Evolutionary conservation across 1,284 basidiomycete genomes (phyloP), one percentile per base, ranked within the genome.

Genomic region (Rhodofomes roseus): DNA sequence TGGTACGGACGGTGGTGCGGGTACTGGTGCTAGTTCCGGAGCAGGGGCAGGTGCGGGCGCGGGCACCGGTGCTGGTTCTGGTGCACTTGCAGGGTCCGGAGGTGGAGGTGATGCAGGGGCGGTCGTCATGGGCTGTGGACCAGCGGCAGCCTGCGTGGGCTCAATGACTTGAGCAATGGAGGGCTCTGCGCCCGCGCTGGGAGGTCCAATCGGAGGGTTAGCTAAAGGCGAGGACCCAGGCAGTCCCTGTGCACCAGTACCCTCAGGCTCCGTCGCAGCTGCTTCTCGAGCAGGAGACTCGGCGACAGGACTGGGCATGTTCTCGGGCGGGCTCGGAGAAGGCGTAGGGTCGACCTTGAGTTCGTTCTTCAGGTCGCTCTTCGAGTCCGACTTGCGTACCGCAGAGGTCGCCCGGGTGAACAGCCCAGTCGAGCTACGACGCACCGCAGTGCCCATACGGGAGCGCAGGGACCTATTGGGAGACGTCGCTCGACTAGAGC

Each of bases 361-460:
- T 20, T 69, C 71, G 40, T 53, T 63, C 65, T 70, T 72, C 27
- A 73, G 58, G 27, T 69, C 71, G 40, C 54, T 63, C 65, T 70
- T 72, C 27, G 72, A 71, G 27, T 65, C 64, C 2, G 71, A 66
- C 62, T 62, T 68, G 63, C 29, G 56, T 63, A 55, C 60, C 66
- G 27, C 50, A 22, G 71, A 71, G 55, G 63, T 65, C 52, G 51
- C 77, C 70, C 77, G 73, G 43, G 71, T 60, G 44, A 79, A 70
- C 23, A 84, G 70, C 6, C 77, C 71, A 0, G 80, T 77, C 2
- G 83, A 84, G 22, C 80, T 79, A 34, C 82, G 78, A 18, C 82
- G 80, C 67, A 83, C 74, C 56, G 75, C 75, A 53, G 75, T 76
- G 56, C 80, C 70, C 70, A 77, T 70, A 23, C 75, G 72, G n/a